Evolutionary conservation across 345 rosid species (phyloP), one percentile per base, ranked within the genome.

Genomic region (Tarenaya hassleriana): DNA sequence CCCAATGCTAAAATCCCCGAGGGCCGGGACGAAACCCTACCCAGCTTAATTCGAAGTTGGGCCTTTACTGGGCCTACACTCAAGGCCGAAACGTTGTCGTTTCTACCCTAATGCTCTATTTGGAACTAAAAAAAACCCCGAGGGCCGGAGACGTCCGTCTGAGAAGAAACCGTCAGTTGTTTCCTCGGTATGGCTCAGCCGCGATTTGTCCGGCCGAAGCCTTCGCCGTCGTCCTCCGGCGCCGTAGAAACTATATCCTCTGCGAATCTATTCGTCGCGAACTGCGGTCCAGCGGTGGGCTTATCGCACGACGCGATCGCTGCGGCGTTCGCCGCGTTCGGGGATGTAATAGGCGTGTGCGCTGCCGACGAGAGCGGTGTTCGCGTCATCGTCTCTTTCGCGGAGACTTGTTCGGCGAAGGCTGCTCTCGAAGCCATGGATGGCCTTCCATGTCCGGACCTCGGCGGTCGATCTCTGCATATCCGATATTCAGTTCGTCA

Each of bases 201-300:
- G 10, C 80, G 83, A 66, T 90, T 90, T 60, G 62, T 58, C 35
- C 82, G 83, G 38, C 73, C 89, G 9, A 68, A 70, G 56, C 67
- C 47, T 10, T 66, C 66, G 27, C 16, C 60, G 0, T 39, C 56
- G 21, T 52, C 46, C 13, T 47, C 56, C 47, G 18, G 1, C 4
- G 1, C 35, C 17, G 60, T 44, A 10, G 73, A 67, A 16, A 61
- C 34, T 10, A 69, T 63, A 13, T 46, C 48, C 10, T 74, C 81
- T 58, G 66, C 77, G 9, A 78, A 87, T 52, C 86, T 91, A 5
- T 87, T 67, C 58, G 92, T 87, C 35, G 98, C 96, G 41, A 91
- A 91, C 55, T 91, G 98, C 31, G 98, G 98, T 8, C 98, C 98
- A 18, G 82, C 82, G 0, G 87, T 87, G 10, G 96, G 96, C 21